Evolutionary conservation across 2,329 filamentous ascomycete species (phyloP), one percentile per base, ranked within the genome.

Genomic region (Fusarium sp.): DNA sequence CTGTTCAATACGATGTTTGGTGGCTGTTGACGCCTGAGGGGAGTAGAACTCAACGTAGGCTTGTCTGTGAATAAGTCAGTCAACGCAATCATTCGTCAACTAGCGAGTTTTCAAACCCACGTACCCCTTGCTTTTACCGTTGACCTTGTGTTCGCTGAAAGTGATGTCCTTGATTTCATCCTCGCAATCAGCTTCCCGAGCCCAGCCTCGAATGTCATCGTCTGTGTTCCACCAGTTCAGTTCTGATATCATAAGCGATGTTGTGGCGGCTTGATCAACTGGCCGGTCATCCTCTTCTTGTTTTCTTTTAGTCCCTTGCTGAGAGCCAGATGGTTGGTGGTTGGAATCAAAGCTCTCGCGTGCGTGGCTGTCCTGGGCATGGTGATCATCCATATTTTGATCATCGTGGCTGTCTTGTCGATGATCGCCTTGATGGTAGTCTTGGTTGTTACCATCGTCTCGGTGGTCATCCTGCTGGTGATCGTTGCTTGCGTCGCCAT

Each of bases 121-220:
- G 7, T 85, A 97, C 94, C 96, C 95, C 84, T 98, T 98, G 81
- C 93, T 97, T 83, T 99, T 99, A 73, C 96, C 96, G 73, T 99
- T 99, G 49, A 98, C 94, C 79, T 99, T 99, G 81, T 98, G 96
- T 79, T 99, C 96, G 75, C 93, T 98, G 79, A 98, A 99, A 0
- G 94, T 97, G 53, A 99, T 89, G 65, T 98, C 96, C 75, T 93
- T 94, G 19, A 98, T 83, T 75, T 97, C 93, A 46, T 90, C 87
- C 79, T 98, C 96, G 72, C 89, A 93, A 4, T 87, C 88, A n/a
- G 91, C 93, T 70, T 92, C 87, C 70, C 90, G 89, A 25, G 92
- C 86, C 93, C 94, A 98, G 52, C 91, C 92, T 55, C 96, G 91
- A 59, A 99, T 89, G 74, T 98, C 94, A 76, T 99, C 96, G 77